Percentiles rank a stretch among this genome's conserved stretches.
Conservation (phyloP, 768 basidiomycete genomes). For the Pisolithus orientalis region DNA sequence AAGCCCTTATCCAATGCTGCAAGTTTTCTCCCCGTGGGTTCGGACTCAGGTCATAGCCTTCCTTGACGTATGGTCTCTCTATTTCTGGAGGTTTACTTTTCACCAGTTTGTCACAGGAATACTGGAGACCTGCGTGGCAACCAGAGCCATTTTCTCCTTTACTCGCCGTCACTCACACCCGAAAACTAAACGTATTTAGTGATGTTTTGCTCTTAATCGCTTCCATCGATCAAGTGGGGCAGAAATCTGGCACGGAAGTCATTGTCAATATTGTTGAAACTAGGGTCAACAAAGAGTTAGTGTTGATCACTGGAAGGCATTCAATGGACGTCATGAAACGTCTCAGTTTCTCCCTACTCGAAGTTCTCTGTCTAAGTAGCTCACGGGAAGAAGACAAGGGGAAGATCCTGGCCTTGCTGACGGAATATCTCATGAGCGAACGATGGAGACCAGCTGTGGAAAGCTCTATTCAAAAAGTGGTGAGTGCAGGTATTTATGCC, state of each 20-base stretch:
- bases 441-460: conserved; percentile 42
- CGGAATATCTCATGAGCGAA: conserved; percentile 3
- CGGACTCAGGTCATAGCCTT: conserved; percentile 47
- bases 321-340: conserved; percentile 31
- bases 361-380: conserved; percentile 26
- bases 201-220: neutral
- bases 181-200: conserved; percentile 38
- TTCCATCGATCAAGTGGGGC: conserved; percentile 3
- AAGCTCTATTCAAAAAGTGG: conserved; percentile 34
- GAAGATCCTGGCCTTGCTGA: neutral
- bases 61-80: conserved; percentile 36
- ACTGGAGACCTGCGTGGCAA: conserved; percentile 34
- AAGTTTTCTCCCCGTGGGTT: conserved; percentile 41
- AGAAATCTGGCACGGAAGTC: conserved; percentile 27
- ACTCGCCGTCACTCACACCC: conserved; percentile 39
- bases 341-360: conserved; percentile 39
- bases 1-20: conserved; percentile 37
- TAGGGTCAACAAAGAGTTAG: conserved; percentile 45
- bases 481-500: conserved; percentile 19
- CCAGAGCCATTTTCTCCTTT: conserved; percentile 23
- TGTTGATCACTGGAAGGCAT: conserved; percentile 28
- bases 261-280: conserved; percentile 35
- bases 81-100: neutral
- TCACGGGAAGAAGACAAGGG: neutral
- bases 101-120: conserved; percentile 30